Percentiles rank a stretch among this genome's conserved stretches.
Conservation (phyloP, 257 asterid species). For the Perilla frutescens region DNA sequence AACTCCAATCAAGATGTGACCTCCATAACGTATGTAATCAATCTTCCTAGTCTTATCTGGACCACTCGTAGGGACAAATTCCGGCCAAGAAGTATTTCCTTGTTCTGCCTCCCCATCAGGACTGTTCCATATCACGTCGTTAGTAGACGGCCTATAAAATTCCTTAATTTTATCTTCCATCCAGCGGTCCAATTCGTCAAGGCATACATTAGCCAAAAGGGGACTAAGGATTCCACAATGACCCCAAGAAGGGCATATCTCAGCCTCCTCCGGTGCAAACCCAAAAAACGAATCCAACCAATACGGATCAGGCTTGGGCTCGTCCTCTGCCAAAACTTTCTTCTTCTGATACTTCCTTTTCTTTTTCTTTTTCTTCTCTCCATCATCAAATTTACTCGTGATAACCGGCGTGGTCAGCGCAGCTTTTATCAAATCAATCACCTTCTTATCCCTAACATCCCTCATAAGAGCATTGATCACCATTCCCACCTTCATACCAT, state of each 20-base stretch:
- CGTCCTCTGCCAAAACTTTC: constrained; percentile 90
- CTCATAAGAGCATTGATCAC: constrained; percentile 88
- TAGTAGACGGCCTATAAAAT: constrained; percentile 79
- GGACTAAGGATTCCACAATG: constrained; percentile 97
- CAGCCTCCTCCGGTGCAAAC: constrained; percentile 97
- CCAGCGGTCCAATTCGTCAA: constrained; percentile 93
- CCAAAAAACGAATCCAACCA: constrained; percentile 94
- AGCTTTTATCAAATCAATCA: constrained; percentile 84
- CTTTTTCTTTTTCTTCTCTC: constrained; percentile 77
- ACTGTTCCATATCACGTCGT: constrained; percentile 91
- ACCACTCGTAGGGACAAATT: constrained; percentile 95
- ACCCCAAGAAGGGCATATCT: constrained; percentile 88
- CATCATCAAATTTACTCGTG: constrained; percentile 63
- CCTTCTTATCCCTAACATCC: constrained; percentile 94
- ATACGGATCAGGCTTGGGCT: constrained; percentile 97
- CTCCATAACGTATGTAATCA: constrained; percentile 90
- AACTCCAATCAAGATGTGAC: constrained; percentile 91
- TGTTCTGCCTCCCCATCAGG: constrained; percentile 84
- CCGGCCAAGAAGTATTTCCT: constrained; percentile 98
- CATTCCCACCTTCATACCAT: constrained; percentile 93
- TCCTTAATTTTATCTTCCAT: constrained; percentile 90
- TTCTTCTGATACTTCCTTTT: constrained; percentile 93
- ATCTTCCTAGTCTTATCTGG: constrained; percentile 95
- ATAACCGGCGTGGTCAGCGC: constrained; percentile 85
- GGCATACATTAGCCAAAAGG: constrained; percentile 84